A percentile compares a stretch with the other conserved stretches of the same genome.
Conservation (phyloP, 2,329 filamentous ascomycete species). For the Colletotrichum limetticola region DNA sequence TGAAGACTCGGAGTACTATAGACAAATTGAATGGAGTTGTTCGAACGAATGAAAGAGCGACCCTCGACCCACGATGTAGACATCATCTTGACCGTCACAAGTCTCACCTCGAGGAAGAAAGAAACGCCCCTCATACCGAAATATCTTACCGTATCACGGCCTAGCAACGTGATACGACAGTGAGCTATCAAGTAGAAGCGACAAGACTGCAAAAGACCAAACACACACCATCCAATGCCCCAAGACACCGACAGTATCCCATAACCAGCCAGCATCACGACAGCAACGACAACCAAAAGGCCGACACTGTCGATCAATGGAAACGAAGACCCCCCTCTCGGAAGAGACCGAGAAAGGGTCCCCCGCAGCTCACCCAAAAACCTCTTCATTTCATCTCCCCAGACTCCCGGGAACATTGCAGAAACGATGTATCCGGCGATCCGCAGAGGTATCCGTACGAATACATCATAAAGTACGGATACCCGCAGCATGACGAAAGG, state of each 20-base stretch:
- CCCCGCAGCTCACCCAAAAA: background rate
- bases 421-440: background rate
- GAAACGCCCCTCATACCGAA: too few species aligned
- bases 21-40: too few species aligned
- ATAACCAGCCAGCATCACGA: background rate
- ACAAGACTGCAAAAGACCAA: background rate
- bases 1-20: background rate
- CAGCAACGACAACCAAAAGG: background rate
- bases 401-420: background rate
- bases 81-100: background rate
- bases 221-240: background rate
- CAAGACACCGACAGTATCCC: background rate
- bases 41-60: background rate
- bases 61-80: background rate
- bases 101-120: background rate
- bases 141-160: background rate
- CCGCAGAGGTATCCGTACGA: too few species aligned
- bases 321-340: background rate
- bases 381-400: background rate
- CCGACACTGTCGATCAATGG: background rate
- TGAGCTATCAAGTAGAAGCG: background rate
- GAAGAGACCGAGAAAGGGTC: background rate
- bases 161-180: background rate
- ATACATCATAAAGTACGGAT: too few species aligned
- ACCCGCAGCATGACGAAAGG: background rate